Percentiles rank a stretch among this genome's conserved stretches.
phyloP scores from a whole-genome alignment of 768 basidiomycete genomes.

The Trametopsis cervina region DNA sequence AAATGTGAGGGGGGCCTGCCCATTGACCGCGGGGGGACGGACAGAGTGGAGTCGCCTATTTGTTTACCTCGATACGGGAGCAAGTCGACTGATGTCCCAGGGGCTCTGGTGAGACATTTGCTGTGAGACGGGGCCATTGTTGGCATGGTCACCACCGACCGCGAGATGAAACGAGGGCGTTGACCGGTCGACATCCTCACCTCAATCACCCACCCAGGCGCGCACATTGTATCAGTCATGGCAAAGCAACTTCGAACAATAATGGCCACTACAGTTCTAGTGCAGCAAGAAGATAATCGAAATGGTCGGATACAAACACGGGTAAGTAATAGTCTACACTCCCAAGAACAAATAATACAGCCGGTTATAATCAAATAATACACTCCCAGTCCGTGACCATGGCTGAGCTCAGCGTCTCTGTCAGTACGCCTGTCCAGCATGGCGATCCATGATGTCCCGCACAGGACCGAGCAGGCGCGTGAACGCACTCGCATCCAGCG shows the following conservation, averaged over 20 bases:
- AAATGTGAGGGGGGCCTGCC: constrained; percentile 5
- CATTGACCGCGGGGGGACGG: constrained; percentile 1
- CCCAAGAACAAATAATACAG: constrained; percentile 3
- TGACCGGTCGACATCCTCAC: too few species aligned
- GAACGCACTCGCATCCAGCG: constrained; percentile 88
- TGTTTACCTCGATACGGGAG: background rate
- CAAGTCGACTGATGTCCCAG: background rate
- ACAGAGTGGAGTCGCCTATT: constrained; percentile 9
- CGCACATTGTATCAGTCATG: too few species aligned
- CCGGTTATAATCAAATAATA: constrained; percentile 5
- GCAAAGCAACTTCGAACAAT: too few species aligned
- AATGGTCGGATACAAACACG: background rate
- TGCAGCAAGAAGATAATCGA: background rate
- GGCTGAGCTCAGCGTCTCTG: constrained; percentile 13
- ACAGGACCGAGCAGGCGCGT: constrained; percentile 89
- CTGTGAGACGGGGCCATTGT: too few species aligned
- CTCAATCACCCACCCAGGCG: too few species aligned
- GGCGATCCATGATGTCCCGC: constrained; percentile 88
- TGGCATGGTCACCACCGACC: constrained; percentile 10
- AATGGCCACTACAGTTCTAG: background rate
- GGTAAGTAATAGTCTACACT: background rate
- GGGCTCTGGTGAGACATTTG: background rate
- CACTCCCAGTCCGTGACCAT: constrained; percentile 4
- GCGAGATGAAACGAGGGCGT: too few species aligned
- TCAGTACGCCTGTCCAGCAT: constrained; percentile 72